A percentile compares a stretch with the other conserved stretches of the same genome.
Evolutionary conservation across 768 basidiomycete species (phyloP).

Genomic region (Lentinula lateritia): DNA sequence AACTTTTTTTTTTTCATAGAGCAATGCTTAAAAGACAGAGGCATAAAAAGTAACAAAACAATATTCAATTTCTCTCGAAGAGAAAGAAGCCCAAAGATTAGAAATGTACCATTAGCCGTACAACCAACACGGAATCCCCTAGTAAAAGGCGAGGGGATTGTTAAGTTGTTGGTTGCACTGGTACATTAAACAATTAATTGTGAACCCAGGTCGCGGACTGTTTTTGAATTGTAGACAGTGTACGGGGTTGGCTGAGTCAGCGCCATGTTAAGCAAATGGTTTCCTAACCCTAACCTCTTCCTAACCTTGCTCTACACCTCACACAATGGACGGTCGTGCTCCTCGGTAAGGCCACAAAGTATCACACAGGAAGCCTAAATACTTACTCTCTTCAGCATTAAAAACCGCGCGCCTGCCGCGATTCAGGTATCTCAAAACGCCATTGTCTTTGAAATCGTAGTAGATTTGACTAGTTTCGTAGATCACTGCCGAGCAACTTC

Average conservation of each 20-base stretch:
- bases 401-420: slow-evolving; percentile 94
- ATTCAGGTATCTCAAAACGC: slow-evolving; percentile 58
- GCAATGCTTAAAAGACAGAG: no score
- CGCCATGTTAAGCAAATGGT: neutral
- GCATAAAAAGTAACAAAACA: neutral
- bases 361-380: neutral
- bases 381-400: slow-evolving; percentile 51
- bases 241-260: neutral
- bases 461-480: slow-evolving; percentile 26
- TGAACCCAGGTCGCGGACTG: neutral
- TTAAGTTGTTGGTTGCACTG: slow-evolving; percentile 22
- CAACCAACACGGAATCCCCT: slow-evolving; percentile 26
- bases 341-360: slow-evolving; percentile 45
- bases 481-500: slow-evolving; percentile 98
- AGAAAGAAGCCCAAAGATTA: slow-evolving; percentile 7
- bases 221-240: slow-evolving; percentile 5
- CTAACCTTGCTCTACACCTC: neutral
- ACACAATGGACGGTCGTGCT: slow-evolving; percentile 71
- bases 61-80: neutral
- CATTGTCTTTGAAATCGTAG: neutral
- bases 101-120: slow-evolving; percentile 5
- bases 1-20: no score
- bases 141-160: slow-evolving; percentile 30
- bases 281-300: neutral
- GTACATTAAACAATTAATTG: slow-evolving; percentile 1